Conservation (phyloP, 2,329 filamentous ascomycete genomes). For the Trichophyton mentagrophytes region DNA sequence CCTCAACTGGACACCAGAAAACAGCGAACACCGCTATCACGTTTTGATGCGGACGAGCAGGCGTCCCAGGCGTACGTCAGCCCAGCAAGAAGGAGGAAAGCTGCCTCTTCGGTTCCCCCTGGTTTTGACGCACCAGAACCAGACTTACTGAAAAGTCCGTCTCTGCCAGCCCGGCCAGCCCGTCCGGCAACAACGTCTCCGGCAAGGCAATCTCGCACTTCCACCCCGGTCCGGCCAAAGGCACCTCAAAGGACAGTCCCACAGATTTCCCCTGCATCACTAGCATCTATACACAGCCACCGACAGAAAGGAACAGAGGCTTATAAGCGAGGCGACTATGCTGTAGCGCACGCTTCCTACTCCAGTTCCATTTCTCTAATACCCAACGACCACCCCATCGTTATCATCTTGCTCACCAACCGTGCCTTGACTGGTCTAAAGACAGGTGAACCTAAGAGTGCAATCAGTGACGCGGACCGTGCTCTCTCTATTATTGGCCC, state of each 20-base stretch:
- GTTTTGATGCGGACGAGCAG: constrained; percentile 66
- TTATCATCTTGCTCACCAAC: constrained; percentile 82
- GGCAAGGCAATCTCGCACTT: constrained; percentile 26
- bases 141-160: constrained; percentile 50
- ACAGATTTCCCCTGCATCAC: constrained; percentile 51
- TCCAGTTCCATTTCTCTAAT: constrained; percentile 61
- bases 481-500: constrained; percentile 70
- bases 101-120: constrained; percentile 37
- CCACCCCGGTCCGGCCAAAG: constrained; percentile 29
- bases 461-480: constrained; percentile 70
- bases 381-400: constrained; percentile 66
- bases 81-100: constrained; percentile 64
- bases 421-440: constrained; percentile 82
- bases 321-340: constrained; percentile 90
- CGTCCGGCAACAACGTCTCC: constrained; percentile 24
- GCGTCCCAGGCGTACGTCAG: constrained; percentile 75
- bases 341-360: constrained; percentile 72
- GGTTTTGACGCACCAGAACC: constrained; percentile 34
- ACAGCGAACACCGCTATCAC: constrained; percentile 41
- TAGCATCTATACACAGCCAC: constrained; percentile 64
- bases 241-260: constrained; percentile 44
- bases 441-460: constrained; percentile 78
- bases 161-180: constrained; percentile 21
- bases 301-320: constrained; percentile 71
- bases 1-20: background rate